Base-by-base conservation (phyloP, 441 rosid genomes). In the Viola pubescens region DNA sequence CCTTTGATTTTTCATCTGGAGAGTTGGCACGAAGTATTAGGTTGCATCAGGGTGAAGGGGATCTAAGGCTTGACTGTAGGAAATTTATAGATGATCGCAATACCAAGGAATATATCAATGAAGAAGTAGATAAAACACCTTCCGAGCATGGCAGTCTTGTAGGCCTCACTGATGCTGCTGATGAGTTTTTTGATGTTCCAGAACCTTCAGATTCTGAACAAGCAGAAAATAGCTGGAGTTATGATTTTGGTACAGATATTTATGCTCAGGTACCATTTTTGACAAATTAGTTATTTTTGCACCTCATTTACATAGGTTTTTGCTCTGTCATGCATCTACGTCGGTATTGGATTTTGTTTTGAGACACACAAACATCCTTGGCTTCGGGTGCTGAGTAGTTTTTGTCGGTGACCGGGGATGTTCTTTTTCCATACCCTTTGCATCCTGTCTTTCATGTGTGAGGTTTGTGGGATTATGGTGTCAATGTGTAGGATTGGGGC, bases 171-270 rank as follows among this genome's bases (percentile, higher is more conserved):
- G 95, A 90, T 77, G 86, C 85, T 46, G 79, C 81, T 44, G 97
- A 92, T 75, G 97, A 89, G 73, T 92, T 89, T 69, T 92, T 87
- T 73, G 98, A 92, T 63, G 90, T 89, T 67, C 96, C 83, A 13
- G 97, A 89, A 71, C 85, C 97, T 12, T 78, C 85, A 16, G 87
- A 87, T 59, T 59, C 71, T 73, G 96, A 82, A 64, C 76, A 71
- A 56, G 66, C 74, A 49, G 95, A 85, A 54, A 81, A 71, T 59
- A 73, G 73, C 41, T 92, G 98, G 94, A 61, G 84, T 67, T 78
- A 82, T 71, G 94, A 86, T 71, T 86, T 77, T 79, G 86, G 75
- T 60, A 55, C 80, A 58, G 89, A 86, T 69, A 67, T 67, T 19
- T 73, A 67, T 70, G 66, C 81, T 66, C 97, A 87, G 96, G 97